These are phyloP conservation scores for Lactuca sativa DNA, from an alignment of 129 eudicot species.

Conservation along the genomic window DNA sequence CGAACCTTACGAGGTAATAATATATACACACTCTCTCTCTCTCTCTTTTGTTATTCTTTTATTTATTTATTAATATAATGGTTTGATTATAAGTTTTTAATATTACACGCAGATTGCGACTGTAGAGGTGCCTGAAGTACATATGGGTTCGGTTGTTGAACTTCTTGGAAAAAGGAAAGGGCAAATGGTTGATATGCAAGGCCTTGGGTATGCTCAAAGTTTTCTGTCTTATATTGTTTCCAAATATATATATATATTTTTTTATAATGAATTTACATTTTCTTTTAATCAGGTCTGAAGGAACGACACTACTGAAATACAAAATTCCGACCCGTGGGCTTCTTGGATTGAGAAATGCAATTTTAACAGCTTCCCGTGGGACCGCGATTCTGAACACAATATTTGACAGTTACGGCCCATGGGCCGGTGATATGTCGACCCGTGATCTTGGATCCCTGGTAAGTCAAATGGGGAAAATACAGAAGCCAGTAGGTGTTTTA, in stretches of 20 bases:
- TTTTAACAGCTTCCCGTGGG: slow-evolving; percentile 91
- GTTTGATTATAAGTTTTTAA: too few relatives aligned
- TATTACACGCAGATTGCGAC: slow-evolving; percentile 63
- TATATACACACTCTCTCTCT: neutral
- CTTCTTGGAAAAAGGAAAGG: slow-evolving; percentile 96
- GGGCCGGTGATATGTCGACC: slow-evolving; percentile 92
- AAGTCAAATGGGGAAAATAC: too few relatives aligned
- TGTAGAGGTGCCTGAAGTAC: slow-evolving; percentile 87
- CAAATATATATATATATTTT: too few relatives aligned
- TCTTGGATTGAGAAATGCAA: slow-evolving; percentile 84
- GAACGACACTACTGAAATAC: slow-evolving; percentile 81
- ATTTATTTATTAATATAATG: neutral
- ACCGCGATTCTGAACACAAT: slow-evolving; percentile 92
- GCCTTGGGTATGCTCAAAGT: slow-evolving; percentile 50
- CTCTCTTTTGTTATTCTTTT: neutral
- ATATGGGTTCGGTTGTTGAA: slow-evolving; percentile 90
- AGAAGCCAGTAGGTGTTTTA: too few relatives aligned
- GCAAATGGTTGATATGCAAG: slow-evolving; percentile 94
- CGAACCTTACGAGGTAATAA: slow-evolving; percentile 90
- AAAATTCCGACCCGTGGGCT: slow-evolving; percentile 98
- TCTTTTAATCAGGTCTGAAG: slow-evolving; percentile 56
- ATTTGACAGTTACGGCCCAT: slow-evolving; percentile 90
- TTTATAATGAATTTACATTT: too few relatives aligned
- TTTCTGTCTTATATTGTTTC: neutral
- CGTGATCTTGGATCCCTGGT: slow-evolving; percentile 98